phyloP scores from a whole-genome alignment of 1,284 basidiomycete genomes.

The Anthracocystis walkeri region DNA sequence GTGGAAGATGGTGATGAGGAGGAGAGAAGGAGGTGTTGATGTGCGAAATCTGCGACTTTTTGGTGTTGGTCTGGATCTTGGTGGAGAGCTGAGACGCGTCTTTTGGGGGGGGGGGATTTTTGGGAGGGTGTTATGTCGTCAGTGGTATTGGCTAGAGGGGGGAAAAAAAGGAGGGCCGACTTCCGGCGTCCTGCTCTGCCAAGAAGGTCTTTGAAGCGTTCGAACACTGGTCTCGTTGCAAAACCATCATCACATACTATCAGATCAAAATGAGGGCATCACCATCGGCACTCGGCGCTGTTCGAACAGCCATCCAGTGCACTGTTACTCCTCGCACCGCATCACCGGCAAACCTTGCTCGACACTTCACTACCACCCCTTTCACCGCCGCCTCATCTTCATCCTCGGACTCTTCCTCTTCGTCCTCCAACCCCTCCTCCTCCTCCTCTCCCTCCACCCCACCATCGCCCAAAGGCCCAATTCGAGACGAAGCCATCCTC shows the following conservation, averaged over 20 bases:
- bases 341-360: neutral
- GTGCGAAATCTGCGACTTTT: constrained; percentile 4
- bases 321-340: neutral
- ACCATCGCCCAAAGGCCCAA: constrained; percentile 11
- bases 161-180: neutral
- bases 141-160: neutral
- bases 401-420: neutral
- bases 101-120: neutral
- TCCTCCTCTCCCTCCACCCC: neutral
- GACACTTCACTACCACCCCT: neutral
- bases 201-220: neutral
- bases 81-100: constrained; percentile 8
- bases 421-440: constrained; percentile 3
- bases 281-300: neutral
- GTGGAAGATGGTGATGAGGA: constrained; percentile 3
- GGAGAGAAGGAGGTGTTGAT: neutral
- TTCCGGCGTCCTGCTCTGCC: neutral
- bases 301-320: constrained; percentile 4
- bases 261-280: constrained; percentile 13
- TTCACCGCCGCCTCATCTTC: neutral
- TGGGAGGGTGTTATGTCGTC: neutral
- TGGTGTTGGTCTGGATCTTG: constrained; percentile 3
- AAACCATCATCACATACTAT: neutral
- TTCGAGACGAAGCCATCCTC: constrained; percentile 46
- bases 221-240: neutral